Evolutionary conservation across 176 grass and related monocot genomes (phyloP), one percentile per base, ranked within the genome.

Genomic region (Tillandsia leiboldiana): DNA sequence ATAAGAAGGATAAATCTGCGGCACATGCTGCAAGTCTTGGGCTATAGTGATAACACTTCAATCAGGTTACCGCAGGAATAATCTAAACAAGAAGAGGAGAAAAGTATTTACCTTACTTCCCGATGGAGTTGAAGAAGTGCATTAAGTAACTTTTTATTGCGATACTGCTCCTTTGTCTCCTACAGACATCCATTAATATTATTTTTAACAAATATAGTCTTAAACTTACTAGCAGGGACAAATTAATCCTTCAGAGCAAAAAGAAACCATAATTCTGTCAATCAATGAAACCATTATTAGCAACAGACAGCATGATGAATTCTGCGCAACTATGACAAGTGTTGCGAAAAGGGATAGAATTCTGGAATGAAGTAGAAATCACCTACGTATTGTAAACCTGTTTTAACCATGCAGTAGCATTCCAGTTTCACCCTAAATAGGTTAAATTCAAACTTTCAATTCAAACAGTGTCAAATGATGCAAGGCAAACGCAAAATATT

Each of bases 121-220:
- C 86, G 82, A 70, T 97, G 93, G 47, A 96, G 73, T 58, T 83
- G 89, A 74, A 97, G 77, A 80, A 97, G 89, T 76, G 86, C 77
- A 65, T 74, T 92, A 64, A 92, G 83, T 84, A 97, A 85, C 68
- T 92, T 96, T 80, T 92, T 97, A 68, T 97, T 97, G 74, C 93
- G 93, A 73, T 92, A 97, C 73, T 92, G 83, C 47, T 90, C 89
- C 80, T 92, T 97, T 63, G 86, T 78, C 76, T 76, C 86, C 93
- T 97, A 79, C 51, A 83, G 61, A 75, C 7, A 73, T 69, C 72
- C 56, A 79, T 67, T 61, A 18, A 61, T 61, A 61, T 22, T 48
- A 67, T 48, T 42, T 15, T 63, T 22, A 22, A 69, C 50, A 75
- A 18, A 57, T 74, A 53, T 23, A 22, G 64, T 51, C 63, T 24